Conservation (phyloP, 2,329 filamentous ascomycete species). For the Blastomyces emzantsi region DNA sequence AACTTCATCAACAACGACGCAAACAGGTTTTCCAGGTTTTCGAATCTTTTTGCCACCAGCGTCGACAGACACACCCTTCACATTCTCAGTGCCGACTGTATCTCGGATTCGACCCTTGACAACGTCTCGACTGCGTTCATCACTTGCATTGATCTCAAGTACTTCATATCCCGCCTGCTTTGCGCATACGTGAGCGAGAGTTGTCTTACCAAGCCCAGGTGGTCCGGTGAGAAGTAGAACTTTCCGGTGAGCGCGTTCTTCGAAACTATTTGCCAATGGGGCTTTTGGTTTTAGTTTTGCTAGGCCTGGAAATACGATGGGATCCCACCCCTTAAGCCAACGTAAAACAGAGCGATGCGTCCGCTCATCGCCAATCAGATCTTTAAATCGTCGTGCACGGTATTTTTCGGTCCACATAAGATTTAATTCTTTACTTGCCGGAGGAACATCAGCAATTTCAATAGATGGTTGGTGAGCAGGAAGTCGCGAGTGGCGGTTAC, state of each 20-base stretch:
- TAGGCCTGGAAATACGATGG: conserved; percentile 76
- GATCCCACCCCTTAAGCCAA: conserved; percentile 93
- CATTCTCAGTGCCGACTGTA: conserved; percentile 86
- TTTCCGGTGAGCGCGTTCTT: conserved; percentile 73
- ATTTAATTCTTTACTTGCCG: conserved; percentile 24
- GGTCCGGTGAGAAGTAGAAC: conserved; percentile 85
- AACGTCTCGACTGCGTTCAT: conserved; percentile 81
- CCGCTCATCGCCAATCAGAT: conserved; percentile 87
- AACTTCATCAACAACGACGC: conserved; percentile 92
- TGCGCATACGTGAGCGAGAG: conserved; percentile 90
- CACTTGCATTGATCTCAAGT: conserved; percentile 94
- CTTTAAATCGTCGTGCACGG: conserved; percentile 80
- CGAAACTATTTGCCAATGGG: conserved; percentile 43
- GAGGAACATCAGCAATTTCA: conserved; percentile 20
- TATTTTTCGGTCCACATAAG: conserved; percentile 95
- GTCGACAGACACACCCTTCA: conserved; percentile 55
- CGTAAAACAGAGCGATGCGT: conserved; percentile 83
- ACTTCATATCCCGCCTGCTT: conserved; percentile 93
- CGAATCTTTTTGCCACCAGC: conserved; percentile 44
- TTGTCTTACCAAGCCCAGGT: conserved; percentile 91
- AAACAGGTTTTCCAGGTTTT: conserved; percentile 76
- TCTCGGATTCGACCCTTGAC: conserved; percentile 88
- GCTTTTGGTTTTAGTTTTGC: conserved; percentile 43
- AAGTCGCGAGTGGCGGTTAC: conserved; percentile 16
- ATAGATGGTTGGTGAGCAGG: conserved; percentile 25